Base-by-base conservation (phyloP, 495 filamentous ascomycete species). In the Letharia lupina region DNA sequence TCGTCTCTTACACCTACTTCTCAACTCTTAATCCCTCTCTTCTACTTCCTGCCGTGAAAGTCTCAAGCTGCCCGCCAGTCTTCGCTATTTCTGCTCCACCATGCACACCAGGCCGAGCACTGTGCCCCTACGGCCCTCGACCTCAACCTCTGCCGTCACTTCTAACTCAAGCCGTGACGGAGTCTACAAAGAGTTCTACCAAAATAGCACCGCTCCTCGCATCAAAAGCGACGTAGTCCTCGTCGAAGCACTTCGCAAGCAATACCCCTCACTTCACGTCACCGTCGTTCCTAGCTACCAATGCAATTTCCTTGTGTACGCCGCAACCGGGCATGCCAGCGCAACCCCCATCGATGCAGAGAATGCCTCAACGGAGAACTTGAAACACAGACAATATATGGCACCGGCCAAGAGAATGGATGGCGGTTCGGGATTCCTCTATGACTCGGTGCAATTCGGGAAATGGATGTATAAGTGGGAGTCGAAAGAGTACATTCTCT, bases 241-340 rank as follows among this genome's bases (percentile, higher is more conserved):
- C 15, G 62, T 50, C 39, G 45, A 67, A 10, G 59, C 68, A 23
- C n/a, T 70, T 13, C 65, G 68, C 37, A 67, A 67, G 41, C 52
- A 64, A 39, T 67, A 70, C 33, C 68, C 68, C 2, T 33, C 60
- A 13, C 65, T 70, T 33, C 65, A 70, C 58, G 62, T 70, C 20
- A 67, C 68, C 47, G 52, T 67, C 48, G 39, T 15, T 28, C 28
- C 61, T 2, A 31, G 50, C 48, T 61, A 56, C 59, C 61, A 54
- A 18, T 68, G 69, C 59, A 45, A 67, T 56, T 48, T 74, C 63
- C 67, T 73, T 33, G 60, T 62, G 28, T 70, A 59, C 35, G 67
- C 67, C 20, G 58, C 45, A 10, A 48, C 66, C 31, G 69, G 69
- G 20, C 63, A 70, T 20, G 69, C 69, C n/a, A 52, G 18, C 33